Evolutionary conservation across 176 grass and related monocot genomes (phyloP).

Genomic region (Saccharum spontaneum): DNA sequence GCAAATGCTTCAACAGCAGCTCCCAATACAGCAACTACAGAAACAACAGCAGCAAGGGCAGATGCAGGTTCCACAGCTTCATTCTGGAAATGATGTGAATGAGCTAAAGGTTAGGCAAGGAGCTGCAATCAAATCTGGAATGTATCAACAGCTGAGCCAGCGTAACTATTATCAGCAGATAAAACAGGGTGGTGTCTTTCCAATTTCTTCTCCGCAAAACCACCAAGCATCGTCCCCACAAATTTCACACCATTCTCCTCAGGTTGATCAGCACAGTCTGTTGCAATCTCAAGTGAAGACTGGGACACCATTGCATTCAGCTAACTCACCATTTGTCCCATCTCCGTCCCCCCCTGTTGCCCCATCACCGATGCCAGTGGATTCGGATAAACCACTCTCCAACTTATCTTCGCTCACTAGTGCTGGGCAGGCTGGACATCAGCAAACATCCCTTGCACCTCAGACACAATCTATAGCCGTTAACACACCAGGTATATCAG

Average conservation of each 20-base stretch:
- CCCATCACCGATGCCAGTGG: constrained; percentile 80
- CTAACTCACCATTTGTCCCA: constrained; percentile 78
- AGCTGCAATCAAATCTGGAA: constrained; percentile 68
- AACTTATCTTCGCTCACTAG: constrained; percentile 64
- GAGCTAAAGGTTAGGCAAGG: constrained; percentile 82
- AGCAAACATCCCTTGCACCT: constrained; percentile 52
- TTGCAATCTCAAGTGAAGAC: constrained; percentile 81
- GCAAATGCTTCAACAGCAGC: constrained; percentile 55
- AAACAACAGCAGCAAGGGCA: constrained; percentile 68
- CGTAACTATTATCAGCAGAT: constrained; percentile 73
- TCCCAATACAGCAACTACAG: constrained; percentile 54
- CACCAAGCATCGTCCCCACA: constrained; percentile 94
- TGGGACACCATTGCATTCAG: constrained; percentile 77
- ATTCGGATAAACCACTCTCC: constrained; percentile 70
- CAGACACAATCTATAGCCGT: constrained; percentile 76
- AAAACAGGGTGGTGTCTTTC: constrained; percentile 60
- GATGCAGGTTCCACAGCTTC: constrained; percentile 62
- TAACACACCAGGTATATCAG: constrained; percentile 91
- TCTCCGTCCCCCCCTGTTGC: constrained; percentile 81
- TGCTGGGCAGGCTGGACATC: constrained; percentile 55
- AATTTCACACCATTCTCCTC: constrained; percentile 87
- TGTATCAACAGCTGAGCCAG: constrained; percentile 69
- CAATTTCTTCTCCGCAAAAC: constrained; percentile 93
- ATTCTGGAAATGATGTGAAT: constrained; percentile 60
- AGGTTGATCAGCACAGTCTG: constrained; percentile 82